phyloP scores from a whole-genome alignment of 768 basidiomycete species.

The Thelephora ganbajun region DNA sequence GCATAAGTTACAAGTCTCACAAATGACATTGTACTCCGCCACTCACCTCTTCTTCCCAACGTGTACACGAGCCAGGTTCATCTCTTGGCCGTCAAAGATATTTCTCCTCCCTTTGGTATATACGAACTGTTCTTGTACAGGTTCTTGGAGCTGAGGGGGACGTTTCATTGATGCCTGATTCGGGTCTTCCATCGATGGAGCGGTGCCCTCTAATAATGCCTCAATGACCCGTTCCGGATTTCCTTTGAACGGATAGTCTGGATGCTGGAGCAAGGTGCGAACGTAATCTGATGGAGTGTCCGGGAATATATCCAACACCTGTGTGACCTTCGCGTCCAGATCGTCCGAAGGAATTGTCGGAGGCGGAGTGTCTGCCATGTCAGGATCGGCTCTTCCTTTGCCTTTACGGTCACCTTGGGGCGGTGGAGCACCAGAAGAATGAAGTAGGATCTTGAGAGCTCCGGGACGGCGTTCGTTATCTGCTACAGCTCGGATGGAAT shows the following conservation, averaged over 20 bases:
- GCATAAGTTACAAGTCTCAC: conserved; percentile 3
- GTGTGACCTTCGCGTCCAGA: conserved; percentile 43
- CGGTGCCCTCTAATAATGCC: conserved; percentile 64
- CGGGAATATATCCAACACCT: conserved; percentile 69
- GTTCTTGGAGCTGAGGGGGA: background rate
- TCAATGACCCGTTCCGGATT: conserved; percentile 50
- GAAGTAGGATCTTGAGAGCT: conserved; percentile 47
- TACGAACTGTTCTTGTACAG: conserved; percentile 10
- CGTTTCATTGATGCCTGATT: conserved; percentile 7
- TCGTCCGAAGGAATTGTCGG: conserved; percentile 5
- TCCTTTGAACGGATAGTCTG: conserved; percentile 32
- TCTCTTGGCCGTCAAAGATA: conserved; percentile 56
- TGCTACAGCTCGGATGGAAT: conserved; percentile 20
- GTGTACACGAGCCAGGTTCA: conserved; percentile 47
- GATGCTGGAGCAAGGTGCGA: conserved; percentile 36
- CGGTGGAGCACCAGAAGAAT: conserved; percentile 38
- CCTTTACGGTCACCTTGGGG: conserved; percentile 21
- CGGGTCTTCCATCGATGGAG: conserved; percentile 26
- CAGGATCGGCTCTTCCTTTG: conserved; percentile 18
- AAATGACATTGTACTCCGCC: conserved; percentile 9
- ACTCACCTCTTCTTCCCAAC: conserved; percentile 60
- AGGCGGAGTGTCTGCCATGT: conserved; percentile 1
- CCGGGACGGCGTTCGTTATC: conserved; percentile 24
- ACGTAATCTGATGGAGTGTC: conserved; percentile 44
- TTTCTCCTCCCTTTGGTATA: conserved; percentile 43